These are phyloP conservation scores for Taiozyma sp. DNA, from an alignment of 1,139 yeast species.

Conservation along the genomic window DNA sequence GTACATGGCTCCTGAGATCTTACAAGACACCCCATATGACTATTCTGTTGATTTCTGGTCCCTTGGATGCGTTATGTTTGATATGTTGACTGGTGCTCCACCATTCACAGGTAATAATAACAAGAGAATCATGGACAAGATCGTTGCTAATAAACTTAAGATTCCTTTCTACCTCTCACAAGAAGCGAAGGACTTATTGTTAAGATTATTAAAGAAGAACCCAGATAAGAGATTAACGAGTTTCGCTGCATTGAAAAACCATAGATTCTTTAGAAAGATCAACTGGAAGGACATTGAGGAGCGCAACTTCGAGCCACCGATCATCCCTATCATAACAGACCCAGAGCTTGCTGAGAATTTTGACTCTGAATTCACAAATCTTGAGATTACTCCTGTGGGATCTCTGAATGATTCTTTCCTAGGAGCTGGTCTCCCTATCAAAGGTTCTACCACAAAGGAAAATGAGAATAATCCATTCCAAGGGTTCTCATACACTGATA, in stretches of 20 bases:
- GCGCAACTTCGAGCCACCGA: constrained; percentile 60
- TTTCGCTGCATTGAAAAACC: constrained; percentile 53
- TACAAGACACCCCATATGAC: constrained; percentile 82
- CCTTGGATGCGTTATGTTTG: constrained; percentile 83
- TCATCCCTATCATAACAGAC: constrained; percentile 79
- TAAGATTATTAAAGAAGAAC: constrained; percentile 69
- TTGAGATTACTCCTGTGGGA: constrained; percentile 35
- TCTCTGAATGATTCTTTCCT: constrained; percentile 10
- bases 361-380: constrained; percentile 81
- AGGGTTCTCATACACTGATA: constrained; percentile 37
- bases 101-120: constrained; percentile 92
- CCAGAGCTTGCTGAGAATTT: constrained; percentile 90
- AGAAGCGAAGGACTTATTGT: constrained; percentile 81
- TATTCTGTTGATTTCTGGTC: constrained; percentile 97
- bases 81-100: constrained; percentile 85
- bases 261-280: constrained; percentile 74
- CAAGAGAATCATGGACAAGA: constrained; percentile 77
- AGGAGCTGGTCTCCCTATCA: constrained; percentile 10
- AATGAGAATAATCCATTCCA: constrained; percentile 18
- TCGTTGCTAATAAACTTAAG: constrained; percentile 67
- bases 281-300: constrained; percentile 67
- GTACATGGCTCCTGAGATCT: constrained; percentile 94
- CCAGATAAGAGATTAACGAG: constrained; percentile 69
- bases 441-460: neutral
- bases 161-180: constrained; percentile 78